Conservation (phyloP, 1,139 yeast genomes). For the Candida freyschussii region DNA sequence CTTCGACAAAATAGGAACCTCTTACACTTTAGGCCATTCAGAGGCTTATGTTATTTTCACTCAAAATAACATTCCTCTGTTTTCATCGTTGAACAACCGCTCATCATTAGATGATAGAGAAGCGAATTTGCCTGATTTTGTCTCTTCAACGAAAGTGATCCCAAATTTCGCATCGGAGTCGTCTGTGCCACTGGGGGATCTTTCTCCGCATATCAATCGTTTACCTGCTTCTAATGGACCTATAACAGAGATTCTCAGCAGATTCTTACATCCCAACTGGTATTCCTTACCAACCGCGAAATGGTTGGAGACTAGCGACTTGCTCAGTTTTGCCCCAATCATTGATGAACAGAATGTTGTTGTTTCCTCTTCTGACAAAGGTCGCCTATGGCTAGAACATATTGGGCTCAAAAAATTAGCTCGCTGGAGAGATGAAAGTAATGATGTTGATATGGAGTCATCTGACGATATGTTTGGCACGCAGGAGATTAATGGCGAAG, state of each 20-base stretch:
- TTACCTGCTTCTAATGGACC: slow-evolving; percentile 39
- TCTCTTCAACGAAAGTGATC: slow-evolving; percentile 51
- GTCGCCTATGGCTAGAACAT: slow-evolving; percentile 75
- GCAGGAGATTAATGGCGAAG: slow-evolving; percentile 4
- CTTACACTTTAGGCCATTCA: slow-evolving; percentile 54
- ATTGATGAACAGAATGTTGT: slow-evolving; percentile 69
- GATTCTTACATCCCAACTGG: slow-evolving; percentile 84
- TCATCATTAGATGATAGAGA: slow-evolving; percentile 66
- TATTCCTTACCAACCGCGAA: slow-evolving; percentile 74
- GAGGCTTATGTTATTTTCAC: slow-evolving; percentile 54
- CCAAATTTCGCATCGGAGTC: slow-evolving; percentile 34
- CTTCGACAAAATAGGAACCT: slow-evolving; percentile 59
- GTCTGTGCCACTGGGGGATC: slow-evolving; percentile 7
- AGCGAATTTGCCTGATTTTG: slow-evolving; percentile 54
- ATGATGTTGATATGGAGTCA: slow-evolving; percentile 6
- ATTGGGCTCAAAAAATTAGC: slow-evolving; percentile 52
- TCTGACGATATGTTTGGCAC: no score
- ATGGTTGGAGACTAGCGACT: slow-evolving; percentile 70
- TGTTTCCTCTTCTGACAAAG: slow-evolving; percentile 57
- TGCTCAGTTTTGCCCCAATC: slow-evolving; percentile 73
- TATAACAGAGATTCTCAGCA: slow-evolving; percentile 61
- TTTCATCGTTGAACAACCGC: slow-evolving; percentile 59
- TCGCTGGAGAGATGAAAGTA: slow-evolving; percentile 24
- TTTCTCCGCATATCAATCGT: slow-evolving; percentile 25
- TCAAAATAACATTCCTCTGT: slow-evolving; percentile 53